A percentile compares a stretch with the other conserved stretches of the same genome.
These are phyloP conservation scores for Trichophyton schoenleinii DNA, from an alignment of 2,329 filamentous ascomycete genomes.

Conservation along the genomic window DNA sequence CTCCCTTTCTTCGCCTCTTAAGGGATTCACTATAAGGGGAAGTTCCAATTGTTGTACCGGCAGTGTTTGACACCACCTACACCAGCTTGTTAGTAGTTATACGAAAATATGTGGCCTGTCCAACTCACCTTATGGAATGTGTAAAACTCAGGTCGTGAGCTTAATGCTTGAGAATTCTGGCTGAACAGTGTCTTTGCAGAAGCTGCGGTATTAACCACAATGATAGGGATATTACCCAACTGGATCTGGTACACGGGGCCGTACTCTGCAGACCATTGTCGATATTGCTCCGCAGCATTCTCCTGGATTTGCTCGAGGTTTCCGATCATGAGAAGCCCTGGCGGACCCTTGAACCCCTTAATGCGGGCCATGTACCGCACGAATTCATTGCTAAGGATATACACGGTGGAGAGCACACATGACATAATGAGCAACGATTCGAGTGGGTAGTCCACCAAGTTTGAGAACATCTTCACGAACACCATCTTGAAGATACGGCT, in stretches of 20 bases:
- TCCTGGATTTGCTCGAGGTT: conserved; percentile 44
- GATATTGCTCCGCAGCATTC: conserved; percentile 47
- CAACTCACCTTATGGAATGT: conserved; percentile 44
- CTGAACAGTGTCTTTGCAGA: conserved; percentile 41
- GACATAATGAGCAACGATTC: not conserved
- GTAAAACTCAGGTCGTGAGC: conserved; percentile 46
- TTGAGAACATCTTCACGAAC: not conserved
- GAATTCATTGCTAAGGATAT: conserved; percentile 40
- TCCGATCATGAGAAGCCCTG: conserved; percentile 42
- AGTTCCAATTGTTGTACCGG: conserved; percentile 56
- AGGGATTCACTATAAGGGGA: conserved; percentile 54
- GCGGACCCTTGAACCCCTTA: conserved; percentile 37
- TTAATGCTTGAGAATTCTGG: conserved; percentile 42
- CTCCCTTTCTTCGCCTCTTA: conserved; percentile 52
- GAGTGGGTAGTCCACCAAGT: not conserved
- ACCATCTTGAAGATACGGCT: not conserved
- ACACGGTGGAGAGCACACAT: conserved; percentile 28
- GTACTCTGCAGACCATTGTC: conserved; percentile 40
- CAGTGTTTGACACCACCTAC: conserved; percentile 50
- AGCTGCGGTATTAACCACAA: conserved; percentile 44
- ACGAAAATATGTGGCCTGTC: not conserved
- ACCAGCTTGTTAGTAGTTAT: not conserved
- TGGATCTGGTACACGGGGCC: conserved; percentile 46
- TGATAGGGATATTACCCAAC: conserved; percentile 44
- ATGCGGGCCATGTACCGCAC: conserved; percentile 36